Conservation (phyloP, 2,329 filamentous ascomycete species). For the Verticillium nonalfalfae region DNA sequence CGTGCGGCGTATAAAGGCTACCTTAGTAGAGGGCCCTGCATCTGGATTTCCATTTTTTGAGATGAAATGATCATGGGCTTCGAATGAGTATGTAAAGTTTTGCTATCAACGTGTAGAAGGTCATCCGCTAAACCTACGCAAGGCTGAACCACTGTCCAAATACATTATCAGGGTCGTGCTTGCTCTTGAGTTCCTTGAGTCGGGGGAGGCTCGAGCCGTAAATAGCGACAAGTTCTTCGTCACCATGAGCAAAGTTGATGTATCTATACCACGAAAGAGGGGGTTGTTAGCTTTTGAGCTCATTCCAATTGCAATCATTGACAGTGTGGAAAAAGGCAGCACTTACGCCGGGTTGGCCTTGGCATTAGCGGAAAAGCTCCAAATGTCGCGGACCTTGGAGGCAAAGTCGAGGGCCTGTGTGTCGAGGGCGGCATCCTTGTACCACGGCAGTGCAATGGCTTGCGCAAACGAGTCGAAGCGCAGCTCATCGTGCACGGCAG, state of each 20-base stretch:
- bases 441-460: conserved; percentile 31
- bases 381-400: conserved; percentile 19
- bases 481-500: conserved; percentile 22
- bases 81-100: no score
- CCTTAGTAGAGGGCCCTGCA: no score
- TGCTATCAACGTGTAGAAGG: no score
- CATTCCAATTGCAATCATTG: not conserved
- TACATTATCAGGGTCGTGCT: conserved; percentile 17
- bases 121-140: not conserved
- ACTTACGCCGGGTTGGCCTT: conserved; percentile 12
- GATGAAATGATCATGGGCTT: no score
- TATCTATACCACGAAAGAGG: conserved; percentile 14
- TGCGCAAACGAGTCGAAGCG: conserved; percentile 23
- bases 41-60: no score
- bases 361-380: conserved; percentile 13
- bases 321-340: conserved; percentile 5
- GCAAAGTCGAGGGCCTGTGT: conserved; percentile 24
- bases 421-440: conserved; percentile 26
- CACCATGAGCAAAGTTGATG: conserved; percentile 25
- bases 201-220: conserved; percentile 18
- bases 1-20: no score
- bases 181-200: conserved; percentile 18
- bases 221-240: conserved; percentile 17
- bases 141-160: conserved; percentile 21
- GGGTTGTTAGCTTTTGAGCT: not conserved